These are phyloP conservation scores for Diaporthe longicolla DNA, from an alignment of 2,329 filamentous ascomycete genomes.

Conservation along the genomic window DNA sequence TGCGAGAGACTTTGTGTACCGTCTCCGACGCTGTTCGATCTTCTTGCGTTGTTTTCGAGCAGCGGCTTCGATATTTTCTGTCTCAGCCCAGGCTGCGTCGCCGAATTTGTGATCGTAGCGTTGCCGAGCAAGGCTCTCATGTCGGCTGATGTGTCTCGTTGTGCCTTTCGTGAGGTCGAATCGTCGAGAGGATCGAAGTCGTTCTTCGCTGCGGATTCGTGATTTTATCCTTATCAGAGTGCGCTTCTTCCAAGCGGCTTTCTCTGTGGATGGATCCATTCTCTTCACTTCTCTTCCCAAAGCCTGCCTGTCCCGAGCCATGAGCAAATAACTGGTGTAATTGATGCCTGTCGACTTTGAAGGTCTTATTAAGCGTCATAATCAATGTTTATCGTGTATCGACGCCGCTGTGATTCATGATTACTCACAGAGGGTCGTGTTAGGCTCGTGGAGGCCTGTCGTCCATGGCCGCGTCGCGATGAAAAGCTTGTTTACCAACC, in stretches of 20 bases:
- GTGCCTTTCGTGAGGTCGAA: not conserved
- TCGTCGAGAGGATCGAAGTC: not conserved
- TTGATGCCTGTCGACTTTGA: no score
- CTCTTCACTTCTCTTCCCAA: not conserved
- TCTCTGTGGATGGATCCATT: not conserved
- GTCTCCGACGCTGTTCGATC: no score
- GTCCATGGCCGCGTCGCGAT: not conserved
- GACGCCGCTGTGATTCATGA: not conserved
- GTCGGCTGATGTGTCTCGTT: not conserved
- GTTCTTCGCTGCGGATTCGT: not conserved
- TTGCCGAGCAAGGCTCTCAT: not conserved
- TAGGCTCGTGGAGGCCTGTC: not conserved
- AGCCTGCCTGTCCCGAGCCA: not conserved
- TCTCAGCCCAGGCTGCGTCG: not conserved
- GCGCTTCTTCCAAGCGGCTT: not conserved
- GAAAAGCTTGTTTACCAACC: not conserved
- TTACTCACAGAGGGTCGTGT: no score
- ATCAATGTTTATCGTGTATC: not conserved
- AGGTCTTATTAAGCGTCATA: not conserved
- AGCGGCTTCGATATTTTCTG: fast-evolving
- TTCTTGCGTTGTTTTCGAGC: not conserved
- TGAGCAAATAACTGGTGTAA: not conserved
- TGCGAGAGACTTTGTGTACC: not conserved
- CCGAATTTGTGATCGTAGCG: not conserved
- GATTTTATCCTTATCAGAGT: no score